Evolutionary conservation across 805 yeast species (phyloP).

Genomic region (Blastobotrys terrestris): DNA sequence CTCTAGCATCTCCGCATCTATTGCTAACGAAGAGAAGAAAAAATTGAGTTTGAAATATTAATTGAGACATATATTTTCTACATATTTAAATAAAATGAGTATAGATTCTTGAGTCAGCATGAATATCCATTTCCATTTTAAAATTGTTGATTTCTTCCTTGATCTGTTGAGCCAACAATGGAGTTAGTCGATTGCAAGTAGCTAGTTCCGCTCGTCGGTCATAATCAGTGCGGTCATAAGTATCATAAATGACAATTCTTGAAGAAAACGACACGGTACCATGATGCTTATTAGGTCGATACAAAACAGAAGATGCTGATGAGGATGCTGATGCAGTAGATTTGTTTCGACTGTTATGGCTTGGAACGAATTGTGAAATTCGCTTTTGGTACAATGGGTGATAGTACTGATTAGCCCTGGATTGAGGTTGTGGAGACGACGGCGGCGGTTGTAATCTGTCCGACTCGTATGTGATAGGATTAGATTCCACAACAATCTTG

Average conservation of each 20-base stretch:
- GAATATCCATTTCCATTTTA: constrained; percentile 78
- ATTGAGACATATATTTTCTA: not conserved
- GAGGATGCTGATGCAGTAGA: not conserved
- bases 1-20: too few relatives aligned
- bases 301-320: not conserved
- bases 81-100: constrained; percentile 68
- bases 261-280: constrained; percentile 64
- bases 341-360: not conserved
- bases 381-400: constrained; percentile 19
- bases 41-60: too few relatives aligned
- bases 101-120: constrained; percentile 67
- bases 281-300: not conserved
- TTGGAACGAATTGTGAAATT: constrained; percentile 12
- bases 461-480: not conserved
- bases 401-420: constrained; percentile 7
- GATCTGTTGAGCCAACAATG: constrained; percentile 76
- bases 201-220: constrained; percentile 91
- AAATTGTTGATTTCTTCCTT: constrained; percentile 77
- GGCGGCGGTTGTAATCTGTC: not conserved
- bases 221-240: constrained; percentile 75
- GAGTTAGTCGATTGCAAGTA: constrained; percentile 87
- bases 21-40: too few relatives aligned
- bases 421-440: not conserved
- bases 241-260: constrained; percentile 75
- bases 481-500: not conserved